Evolutionary conservation across 148 eudicot genomes (phyloP), one percentile per base, ranked within the genome.

Genomic region (Selenicereus undatus): DNA sequence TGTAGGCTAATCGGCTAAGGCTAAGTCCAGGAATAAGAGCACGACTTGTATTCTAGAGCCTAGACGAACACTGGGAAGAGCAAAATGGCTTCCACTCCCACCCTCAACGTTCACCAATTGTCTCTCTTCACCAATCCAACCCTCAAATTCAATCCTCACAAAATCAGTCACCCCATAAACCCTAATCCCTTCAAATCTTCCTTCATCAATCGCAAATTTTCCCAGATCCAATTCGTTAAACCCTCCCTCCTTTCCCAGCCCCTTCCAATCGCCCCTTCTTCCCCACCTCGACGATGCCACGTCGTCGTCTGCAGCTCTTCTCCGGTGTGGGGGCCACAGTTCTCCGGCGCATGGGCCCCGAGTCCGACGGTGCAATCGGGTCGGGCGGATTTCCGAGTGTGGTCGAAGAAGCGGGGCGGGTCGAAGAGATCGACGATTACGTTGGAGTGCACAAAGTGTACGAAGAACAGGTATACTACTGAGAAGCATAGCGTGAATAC

Each of bases 401-500:
- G 71, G 71, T 27, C 71, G 35, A 7, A 14, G 12, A n/a, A 18
- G 36, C 35, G 35, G 35, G 17, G 18, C 71, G 71, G 71, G 71
- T 66, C 71, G 71, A 66, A 66, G 71, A 26, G 71, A n/a, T 8
- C 29, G 35, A 66, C 71, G 71, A 27, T 66, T 0, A 66, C 71
- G 35, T 1, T 66, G 32, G 71, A 66, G 18, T 66, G 71, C 71
- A 66, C 71, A 27, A 66, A 27, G 35, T 66, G 71, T 27, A 26
- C 1, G 71, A 66, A 66, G 71, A 66, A 66, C 71, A 66, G 71
- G 71, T 66, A 66, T 66, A 66, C 29, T 11, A 66, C 71, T 3
- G 71, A 66, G 71, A 66, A 66, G 71, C 14, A 66, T 18, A 66
- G 71, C 71, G 27, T 11, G 71, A 66, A 66, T 27, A 66, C 32